A percentile compares a stretch with the other conserved stretches of the same genome.
phyloP scores from a whole-genome alignment of 2,329 filamentous ascomycete genomes.

The Thielaviopsis cerberus region DNA sequence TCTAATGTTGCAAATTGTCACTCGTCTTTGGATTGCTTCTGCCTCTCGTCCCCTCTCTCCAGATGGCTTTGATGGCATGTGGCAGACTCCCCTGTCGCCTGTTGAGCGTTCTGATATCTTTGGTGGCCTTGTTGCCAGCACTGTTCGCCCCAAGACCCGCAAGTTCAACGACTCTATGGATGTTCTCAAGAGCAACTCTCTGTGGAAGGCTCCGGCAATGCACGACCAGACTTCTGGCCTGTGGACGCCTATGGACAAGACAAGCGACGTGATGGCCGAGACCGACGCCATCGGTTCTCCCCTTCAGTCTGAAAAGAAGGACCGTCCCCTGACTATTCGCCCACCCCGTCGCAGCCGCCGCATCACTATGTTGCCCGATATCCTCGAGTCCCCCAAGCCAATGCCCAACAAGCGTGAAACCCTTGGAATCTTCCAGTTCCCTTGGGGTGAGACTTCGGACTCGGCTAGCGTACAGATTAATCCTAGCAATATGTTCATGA shows the following conservation, averaged over 20 bases:
- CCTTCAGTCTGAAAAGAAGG: conserved; percentile 14
- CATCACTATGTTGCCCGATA: conserved; percentile 42
- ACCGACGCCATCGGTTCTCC: conserved; percentile 9
- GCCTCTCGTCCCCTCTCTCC: conserved; percentile 8
- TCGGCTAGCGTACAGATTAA: conserved; percentile 27
- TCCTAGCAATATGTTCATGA: conserved; percentile 21
- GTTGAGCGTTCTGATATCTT: conserved; percentile 7
- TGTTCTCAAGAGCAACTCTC: conserved; percentile 19
- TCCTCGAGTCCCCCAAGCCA: conserved; percentile 41
- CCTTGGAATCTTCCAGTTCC: conserved; percentile 46
- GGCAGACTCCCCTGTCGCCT: conserved; percentile 9
- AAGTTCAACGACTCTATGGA: conserved; percentile 19
- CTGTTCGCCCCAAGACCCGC: conserved; percentile 20
- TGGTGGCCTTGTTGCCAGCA: conserved; percentile 17
- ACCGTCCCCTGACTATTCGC: conserved; percentile 30
- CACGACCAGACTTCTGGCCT: conserved; percentile 15
- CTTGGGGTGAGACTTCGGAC: conserved; percentile 46
- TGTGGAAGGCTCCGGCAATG: conserved; percentile 20
- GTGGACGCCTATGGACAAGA: conserved; percentile 15
- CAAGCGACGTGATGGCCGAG: background rate
- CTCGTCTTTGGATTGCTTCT: conserved; percentile 10
- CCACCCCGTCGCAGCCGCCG: conserved; percentile 37
- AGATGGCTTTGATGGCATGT: conserved; percentile 7
- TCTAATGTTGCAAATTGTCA: conserved; percentile 10
- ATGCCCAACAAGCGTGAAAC: conserved; percentile 39